A percentile compares a stretch with the other conserved stretches of the same genome.
Conservation (phyloP, 164 flowering plant species). For the Warburgia ugandensis region DNA sequence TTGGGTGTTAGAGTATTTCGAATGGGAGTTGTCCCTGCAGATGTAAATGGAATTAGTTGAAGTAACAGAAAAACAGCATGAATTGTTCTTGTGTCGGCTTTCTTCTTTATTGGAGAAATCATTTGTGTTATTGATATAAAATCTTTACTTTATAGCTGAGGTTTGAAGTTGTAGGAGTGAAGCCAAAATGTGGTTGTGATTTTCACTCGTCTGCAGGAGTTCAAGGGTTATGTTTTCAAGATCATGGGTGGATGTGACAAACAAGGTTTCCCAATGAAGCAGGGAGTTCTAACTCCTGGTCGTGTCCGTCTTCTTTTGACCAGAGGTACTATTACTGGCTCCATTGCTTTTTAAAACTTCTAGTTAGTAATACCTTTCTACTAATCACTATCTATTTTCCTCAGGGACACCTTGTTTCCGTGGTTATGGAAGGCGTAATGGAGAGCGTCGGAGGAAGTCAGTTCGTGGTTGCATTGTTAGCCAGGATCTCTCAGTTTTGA, state of each 20-base stretch:
- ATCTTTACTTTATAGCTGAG: no score
- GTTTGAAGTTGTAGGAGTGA: no score
- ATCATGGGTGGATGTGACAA: conserved; percentile 54
- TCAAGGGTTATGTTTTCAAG: conserved; percentile 43
- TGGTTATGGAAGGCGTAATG: conserved; percentile 43
- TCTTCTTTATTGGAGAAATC: no score
- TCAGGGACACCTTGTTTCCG: conserved; percentile 44
- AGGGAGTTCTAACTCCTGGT: conserved; percentile 44
- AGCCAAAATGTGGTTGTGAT: no score
- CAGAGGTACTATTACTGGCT: conserved; percentile 22
- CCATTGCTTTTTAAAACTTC: not conserved
- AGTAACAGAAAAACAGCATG: no score
- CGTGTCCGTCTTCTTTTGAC: conserved; percentile 38
- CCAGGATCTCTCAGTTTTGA: conserved; percentile 39
- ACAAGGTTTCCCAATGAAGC: conserved; percentile 49
- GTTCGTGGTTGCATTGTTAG: conserved; percentile 45
- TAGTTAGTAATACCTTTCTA: not conserved
- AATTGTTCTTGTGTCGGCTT: no score
- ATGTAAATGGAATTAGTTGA: no score
- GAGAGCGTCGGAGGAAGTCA: conserved; percentile 42
- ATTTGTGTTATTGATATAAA: no score
- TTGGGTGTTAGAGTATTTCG: not conserved
- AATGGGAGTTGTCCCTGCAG: not conserved
- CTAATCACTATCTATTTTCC: not conserved
- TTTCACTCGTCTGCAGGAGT: conserved; percentile 24